Conservation (phyloP, 805 yeast species). For the Saturnispora diversa region DNA sequence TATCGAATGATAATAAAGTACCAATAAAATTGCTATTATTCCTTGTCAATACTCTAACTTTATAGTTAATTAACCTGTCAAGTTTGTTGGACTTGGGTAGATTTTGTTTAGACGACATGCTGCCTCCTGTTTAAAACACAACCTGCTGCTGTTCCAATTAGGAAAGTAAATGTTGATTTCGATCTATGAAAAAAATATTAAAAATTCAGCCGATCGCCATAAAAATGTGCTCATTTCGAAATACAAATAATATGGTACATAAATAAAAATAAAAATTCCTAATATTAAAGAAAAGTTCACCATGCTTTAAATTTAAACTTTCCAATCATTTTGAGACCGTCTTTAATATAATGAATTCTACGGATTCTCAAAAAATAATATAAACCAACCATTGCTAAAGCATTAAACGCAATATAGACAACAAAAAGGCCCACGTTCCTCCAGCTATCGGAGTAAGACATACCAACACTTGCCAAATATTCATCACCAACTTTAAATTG, state of each 20-base stretch:
- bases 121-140: not conserved
- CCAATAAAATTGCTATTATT: conserved; percentile 79
- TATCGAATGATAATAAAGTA: conserved; percentile 78
- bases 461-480: conserved; percentile 36
- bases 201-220: not conserved
- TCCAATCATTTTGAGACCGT: conserved; percentile 1
- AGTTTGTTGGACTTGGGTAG: conserved; percentile 39
- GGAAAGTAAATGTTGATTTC: not conserved
- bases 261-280: not conserved
- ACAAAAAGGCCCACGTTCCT: conserved; percentile 58
- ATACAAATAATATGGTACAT: not conserved
- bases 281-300: not conserved
- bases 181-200: not conserved
- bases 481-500: conserved; percentile 38
- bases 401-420: conserved; percentile 48
- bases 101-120: conserved; percentile 25
- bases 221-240: not conserved
- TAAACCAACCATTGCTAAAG: conserved; percentile 31
- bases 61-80: conserved; percentile 61
- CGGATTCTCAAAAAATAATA: conserved; percentile 32
- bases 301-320: conserved; percentile 6
- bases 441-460: conserved; percentile 46
- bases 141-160: not conserved
- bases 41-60: conserved; percentile 63
- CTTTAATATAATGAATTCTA: conserved; percentile 3